These are phyloP conservation scores for Collybiopsis confluens DNA, from an alignment of 768 basidiomycete genomes.

Conservation along the genomic window DNA sequence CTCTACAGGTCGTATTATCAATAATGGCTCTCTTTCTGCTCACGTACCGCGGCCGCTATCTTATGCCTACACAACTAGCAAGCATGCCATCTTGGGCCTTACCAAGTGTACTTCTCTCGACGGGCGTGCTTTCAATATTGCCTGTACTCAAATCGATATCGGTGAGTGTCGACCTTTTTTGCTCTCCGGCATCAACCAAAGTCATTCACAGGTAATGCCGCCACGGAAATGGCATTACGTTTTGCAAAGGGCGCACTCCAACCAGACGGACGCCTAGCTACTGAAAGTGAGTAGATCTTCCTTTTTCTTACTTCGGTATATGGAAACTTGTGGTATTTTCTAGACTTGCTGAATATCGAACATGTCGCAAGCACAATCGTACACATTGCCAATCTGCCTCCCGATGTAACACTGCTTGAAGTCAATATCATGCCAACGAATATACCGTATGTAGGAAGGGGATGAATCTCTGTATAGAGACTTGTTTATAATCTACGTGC, in stretches of 20 bases:
- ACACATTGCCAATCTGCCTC: conserved; percentile 66
- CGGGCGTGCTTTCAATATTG: conserved; percentile 68
- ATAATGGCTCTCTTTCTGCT: conserved; percentile 79
- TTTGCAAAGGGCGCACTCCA: conserved; percentile 53
- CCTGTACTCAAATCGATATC: conserved; percentile 80
- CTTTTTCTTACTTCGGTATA: too few species aligned
- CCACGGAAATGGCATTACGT: conserved; percentile 51
- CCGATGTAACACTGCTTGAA: conserved; percentile 64
- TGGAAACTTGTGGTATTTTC: too few species aligned
- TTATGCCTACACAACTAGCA: conserved; percentile 68
- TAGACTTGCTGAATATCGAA: conserved; percentile 53
- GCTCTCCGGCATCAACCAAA: background rate
- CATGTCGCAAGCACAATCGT: conserved; percentile 72
- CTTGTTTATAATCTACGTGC: background rate
- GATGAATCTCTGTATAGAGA: background rate
- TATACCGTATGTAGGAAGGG: conserved; percentile 8
- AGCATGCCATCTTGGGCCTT: conserved; percentile 75
- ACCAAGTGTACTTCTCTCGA: conserved; percentile 77
- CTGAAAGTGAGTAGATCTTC: conserved; percentile 40
- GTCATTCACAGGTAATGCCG: conserved; percentile 58
- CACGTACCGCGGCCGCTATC: conserved; percentile 64
- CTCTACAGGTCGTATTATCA: conserved; percentile 66
- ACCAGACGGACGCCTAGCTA: conserved; percentile 53
- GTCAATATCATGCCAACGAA: conserved; percentile 58
- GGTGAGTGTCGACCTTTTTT: conserved; percentile 36